Percentiles rank a stretch among this genome's conserved stretches.
Conservation (phyloP, 208 protist species). For the Trypanosoma rangeli region DNA sequence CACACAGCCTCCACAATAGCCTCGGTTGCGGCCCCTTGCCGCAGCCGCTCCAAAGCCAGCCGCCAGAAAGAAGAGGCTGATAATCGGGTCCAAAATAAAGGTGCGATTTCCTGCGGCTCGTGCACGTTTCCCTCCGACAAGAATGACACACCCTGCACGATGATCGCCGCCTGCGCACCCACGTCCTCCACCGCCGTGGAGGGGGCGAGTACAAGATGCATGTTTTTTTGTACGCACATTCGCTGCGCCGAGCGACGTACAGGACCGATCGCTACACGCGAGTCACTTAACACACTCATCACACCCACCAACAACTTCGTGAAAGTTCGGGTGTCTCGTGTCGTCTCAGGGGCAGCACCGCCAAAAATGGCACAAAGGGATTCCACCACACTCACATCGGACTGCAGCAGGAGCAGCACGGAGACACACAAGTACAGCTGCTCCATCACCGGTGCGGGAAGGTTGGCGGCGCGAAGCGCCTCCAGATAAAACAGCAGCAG, state of each 20-base stretch:
- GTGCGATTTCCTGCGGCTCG: conserved; percentile 58
- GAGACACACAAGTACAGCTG: conserved; percentile 54
- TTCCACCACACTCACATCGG: conserved; percentile 14
- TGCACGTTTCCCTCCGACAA: conserved; percentile 43
- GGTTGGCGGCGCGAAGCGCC: conserved; percentile 9
- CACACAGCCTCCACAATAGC: conserved; percentile 32
- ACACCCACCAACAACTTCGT: conserved; percentile 37
- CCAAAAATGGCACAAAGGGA: conserved; percentile 17
- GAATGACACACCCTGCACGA: conserved; percentile 45
- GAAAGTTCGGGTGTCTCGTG: conserved; percentile 25
- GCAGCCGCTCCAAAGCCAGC: conserved; percentile 30
- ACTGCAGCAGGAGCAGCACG: conserved; percentile 41
- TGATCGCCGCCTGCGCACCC: conserved; percentile 13
- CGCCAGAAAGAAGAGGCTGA: conserved; percentile 51
- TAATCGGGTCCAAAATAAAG: conserved; percentile 53
- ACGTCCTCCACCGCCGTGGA: conserved; percentile 10
- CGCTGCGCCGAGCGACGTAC: conserved; percentile 63
- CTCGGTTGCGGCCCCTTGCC: conserved; percentile 17
- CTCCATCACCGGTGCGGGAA: conserved; percentile 26
- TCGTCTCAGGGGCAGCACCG: neutral
- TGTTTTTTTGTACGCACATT: conserved; percentile 42
- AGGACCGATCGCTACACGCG: conserved; percentile 54
- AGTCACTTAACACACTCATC: conserved; percentile 59
- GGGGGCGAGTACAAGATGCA: conserved; percentile 28
- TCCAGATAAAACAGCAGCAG: conserved; percentile 48